Conservation (phyloP, 2,329 filamentous ascomycete species). For the Colletotrichum echinochloae region DNA sequence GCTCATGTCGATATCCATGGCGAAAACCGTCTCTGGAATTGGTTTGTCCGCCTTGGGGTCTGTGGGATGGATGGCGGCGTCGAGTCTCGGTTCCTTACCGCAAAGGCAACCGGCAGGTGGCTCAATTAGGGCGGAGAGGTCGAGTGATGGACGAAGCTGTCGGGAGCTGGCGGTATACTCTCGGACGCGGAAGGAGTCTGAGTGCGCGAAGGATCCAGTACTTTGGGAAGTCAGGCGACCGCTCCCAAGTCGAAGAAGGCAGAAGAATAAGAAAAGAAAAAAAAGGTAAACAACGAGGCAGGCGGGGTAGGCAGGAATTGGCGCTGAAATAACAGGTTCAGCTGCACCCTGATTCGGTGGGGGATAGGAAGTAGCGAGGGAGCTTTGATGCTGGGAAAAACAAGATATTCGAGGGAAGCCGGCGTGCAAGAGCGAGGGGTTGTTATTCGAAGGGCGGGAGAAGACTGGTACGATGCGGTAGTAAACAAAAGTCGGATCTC, state of each 20-base stretch:
- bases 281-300: constrained; percentile 38
- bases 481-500: constrained; percentile 41
- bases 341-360: constrained; percentile 32
- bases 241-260: constrained; percentile 16
- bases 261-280: neutral
- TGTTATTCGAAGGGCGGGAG: constrained; percentile 37
- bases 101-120: constrained; percentile 29
- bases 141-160: constrained; percentile 17
- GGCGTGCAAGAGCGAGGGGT: constrained; percentile 39
- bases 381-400: constrained; percentile 24
- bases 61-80: constrained; percentile 34
- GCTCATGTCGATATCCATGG: constrained; percentile 77
- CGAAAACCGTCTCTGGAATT: constrained; percentile 13
- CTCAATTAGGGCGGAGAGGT: constrained; percentile 14
- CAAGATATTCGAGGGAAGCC: constrained; percentile 28
- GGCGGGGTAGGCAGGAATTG: constrained; percentile 40
- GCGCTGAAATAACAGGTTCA: constrained; percentile 37
- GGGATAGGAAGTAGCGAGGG: constrained; percentile 30
- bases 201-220: constrained; percentile 25
- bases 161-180: constrained; percentile 22
- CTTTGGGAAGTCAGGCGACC: constrained; percentile 36
- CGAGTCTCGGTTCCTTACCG: constrained; percentile 30
- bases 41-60: constrained; percentile 18
- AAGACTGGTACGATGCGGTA: constrained; percentile 34
- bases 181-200: constrained; percentile 19